Percentiles rank a stretch among this genome's conserved stretches.
Conservation (phyloP, 2,329 filamentous ascomycete species). For the Cercospora brassicicola region DNA sequence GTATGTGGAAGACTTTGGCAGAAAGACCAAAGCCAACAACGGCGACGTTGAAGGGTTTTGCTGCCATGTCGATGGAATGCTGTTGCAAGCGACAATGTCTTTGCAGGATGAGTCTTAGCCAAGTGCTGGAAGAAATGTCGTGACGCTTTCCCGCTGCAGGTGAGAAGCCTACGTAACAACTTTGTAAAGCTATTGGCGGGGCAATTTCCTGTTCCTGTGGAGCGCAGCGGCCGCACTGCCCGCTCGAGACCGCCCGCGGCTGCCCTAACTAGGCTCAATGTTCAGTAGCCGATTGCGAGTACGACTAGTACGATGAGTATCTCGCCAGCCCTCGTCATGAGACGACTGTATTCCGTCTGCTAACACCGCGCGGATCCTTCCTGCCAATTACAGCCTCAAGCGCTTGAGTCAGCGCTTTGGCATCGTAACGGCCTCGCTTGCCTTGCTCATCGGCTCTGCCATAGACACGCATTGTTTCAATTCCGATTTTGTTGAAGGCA, state of each 20-base stretch:
- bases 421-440: conserved; percentile 68
- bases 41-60: conserved; percentile 54
- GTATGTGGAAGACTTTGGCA: conserved; percentile 82
- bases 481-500: conserved; percentile 64
- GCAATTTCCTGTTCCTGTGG: conserved; percentile 25
- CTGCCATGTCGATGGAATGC: conserved; percentile 20
- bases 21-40: conserved; percentile 62
- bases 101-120: background rate
- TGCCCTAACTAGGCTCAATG: background rate
- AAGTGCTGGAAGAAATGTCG: conserved; percentile 12
- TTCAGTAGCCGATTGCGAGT: background rate
- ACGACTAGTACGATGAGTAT: background rate
- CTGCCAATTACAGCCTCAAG: conserved; percentile 74
- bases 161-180: conserved; percentile 2
- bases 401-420: conserved; percentile 69
- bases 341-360: conserved; percentile 61
- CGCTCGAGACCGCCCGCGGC: background rate
- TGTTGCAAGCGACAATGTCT: background rate
- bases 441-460: conserved; percentile 62
- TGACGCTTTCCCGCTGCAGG: conserved; percentile 16
- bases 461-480: conserved; percentile 75
- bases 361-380: conserved; percentile 55
- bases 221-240: conserved; percentile 12
- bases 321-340: conserved; percentile 22
- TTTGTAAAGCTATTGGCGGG: conserved; percentile 18